Evolutionary conservation across 352 stramenopile species (phyloP), one percentile per base, ranked within the genome.

Genomic region (Peronospora farinosa): DNA sequence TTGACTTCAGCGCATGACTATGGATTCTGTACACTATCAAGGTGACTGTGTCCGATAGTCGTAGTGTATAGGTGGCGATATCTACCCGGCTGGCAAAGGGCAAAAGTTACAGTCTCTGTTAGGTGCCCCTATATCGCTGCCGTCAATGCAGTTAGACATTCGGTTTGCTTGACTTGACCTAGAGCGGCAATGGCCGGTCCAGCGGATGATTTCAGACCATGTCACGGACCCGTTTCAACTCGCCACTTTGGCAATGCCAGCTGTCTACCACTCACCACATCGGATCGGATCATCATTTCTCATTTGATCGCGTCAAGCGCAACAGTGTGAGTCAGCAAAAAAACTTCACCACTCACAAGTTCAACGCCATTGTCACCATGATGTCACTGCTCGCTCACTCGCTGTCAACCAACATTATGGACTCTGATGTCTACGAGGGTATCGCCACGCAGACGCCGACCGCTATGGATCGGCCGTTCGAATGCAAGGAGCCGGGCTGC

Each of bases 401-500:
- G 17, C 25, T 69, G 17, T 60, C 51, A 13, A 42, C 61, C 51
- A 60, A 40, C 31, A 32, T 25, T 15, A 39, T 66, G 23, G 38
- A 60, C 33, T 65, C 60, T 36, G 36, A 45, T 37, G 38, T 28
- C 28, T 63, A 51, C 51, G 48, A 52, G 9, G 38, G 25, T 11
- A 7, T 49, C 37, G 23, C 28, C 30, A 42, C 11, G n/a, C 47
- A 30, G 40, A 38, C 60, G 33, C 41, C 21, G 5, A 47, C 41
- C n/a, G 25, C 42, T 42, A 65, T 60, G 38, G 59, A 69, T 23
- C 54, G 66, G 47, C 66, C 66, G 54, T 80, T 80, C 50, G 54
- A 51, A 49, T 81, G 71, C 54, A 46, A 66, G 15, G 62, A 69
- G 43, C 58, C 63, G 17, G 58, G 55, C 42, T 75, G 66, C 52